Evolutionary conservation across 225 moss, liverwort and hornwort species (phyloP).

Genomic region (Physcomitrium patens): DNA sequence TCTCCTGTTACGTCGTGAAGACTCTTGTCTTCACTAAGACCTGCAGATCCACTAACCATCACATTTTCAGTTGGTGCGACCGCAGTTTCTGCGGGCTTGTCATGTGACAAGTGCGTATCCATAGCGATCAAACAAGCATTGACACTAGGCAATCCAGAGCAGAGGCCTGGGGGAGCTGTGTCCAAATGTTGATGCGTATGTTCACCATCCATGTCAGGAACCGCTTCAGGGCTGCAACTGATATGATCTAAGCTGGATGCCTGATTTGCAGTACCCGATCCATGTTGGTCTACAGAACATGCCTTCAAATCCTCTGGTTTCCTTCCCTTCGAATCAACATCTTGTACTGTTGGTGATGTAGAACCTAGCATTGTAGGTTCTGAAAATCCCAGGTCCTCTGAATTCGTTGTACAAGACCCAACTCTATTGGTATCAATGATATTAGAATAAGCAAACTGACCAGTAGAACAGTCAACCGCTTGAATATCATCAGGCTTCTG

Average conservation of each 20-base stretch:
- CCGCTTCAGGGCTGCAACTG: constrained; percentile 3
- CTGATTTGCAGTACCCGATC: constrained; percentile 17
- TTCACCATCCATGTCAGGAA: constrained; percentile 28
- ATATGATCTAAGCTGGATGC: constrained; percentile 33
- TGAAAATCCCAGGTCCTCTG: constrained; percentile 29
- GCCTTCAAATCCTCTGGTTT: constrained; percentile 25
- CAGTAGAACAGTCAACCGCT: constrained; percentile 33
- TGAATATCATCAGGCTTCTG: constrained; percentile 59
- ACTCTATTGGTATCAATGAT: constrained; percentile 34
- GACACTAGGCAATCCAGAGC: constrained; percentile 23
- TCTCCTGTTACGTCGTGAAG: constrained; percentile 15
- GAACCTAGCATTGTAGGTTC: constrained; percentile 28
- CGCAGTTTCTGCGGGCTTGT: constrained; percentile 30
- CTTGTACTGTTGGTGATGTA: constrained; percentile 28
- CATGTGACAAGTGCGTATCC: constrained; percentile 22
- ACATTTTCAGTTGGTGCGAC: constrained; percentile 21
- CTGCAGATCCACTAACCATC: constrained; percentile 4
- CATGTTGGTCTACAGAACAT: constrained; percentile 32
- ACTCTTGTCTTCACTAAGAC: constrained; percentile 19
- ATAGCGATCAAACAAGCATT: constrained; percentile 21
- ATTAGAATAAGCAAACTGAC: constrained; percentile 39
- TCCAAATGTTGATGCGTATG: constrained; percentile 22
- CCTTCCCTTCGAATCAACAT: constrained; percentile 13
- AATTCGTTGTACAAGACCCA: constrained; percentile 28
- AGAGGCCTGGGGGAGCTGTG: constrained; percentile 26